Evolutionary conservation across 768 basidiomycete species (phyloP), one percentile per base, ranked within the genome.

Genomic region (Leccinellum rugosiceps): DNA sequence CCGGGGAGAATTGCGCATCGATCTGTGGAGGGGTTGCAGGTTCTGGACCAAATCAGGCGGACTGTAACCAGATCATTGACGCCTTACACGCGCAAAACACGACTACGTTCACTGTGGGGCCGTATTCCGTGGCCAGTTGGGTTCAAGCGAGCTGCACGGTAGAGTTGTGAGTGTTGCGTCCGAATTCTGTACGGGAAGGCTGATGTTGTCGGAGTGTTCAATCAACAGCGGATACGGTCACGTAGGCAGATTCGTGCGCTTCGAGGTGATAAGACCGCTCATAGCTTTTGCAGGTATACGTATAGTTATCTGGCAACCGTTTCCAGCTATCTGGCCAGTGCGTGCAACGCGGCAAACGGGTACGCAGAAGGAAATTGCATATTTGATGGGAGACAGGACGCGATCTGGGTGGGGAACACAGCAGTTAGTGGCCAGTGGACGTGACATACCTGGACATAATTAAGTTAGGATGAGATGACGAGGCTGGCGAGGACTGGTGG

Each of bases 41-140:
- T 4, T 43, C 49, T 17, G 52, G 59, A 6, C 59, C 45, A 6
- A 61, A 52, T 56, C 53, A 56, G 30, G 53, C 9, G n/a, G 58
- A 61, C 44, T 55, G 53, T 4, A 51, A 47, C 25, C 52, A 55
- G 43, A 46, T 47, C 6, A 50, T 60, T 8, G 35, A 57, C 32
- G n/a, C 41, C 2, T 8, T 60, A 9, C 30, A 53, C 30, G 31
- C 41, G 21, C 30, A 50, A 19, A 11, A 10, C 19, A 31, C 49
- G 19, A 35, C n/a, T 3, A 55, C 34, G 44, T 47, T 60, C 21
- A 32, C 41, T 11, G 15, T 55, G 44, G n/a, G 6, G 10, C 43
- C 49, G 4, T 60, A 50, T 38, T 50, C 58, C 9, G 26, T 51
- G 7, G 31, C 35, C 17, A 50, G 34, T 17, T 51, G 58, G 59